Evolutionary conservation across 139 green algal species (phyloP), one percentile per base, ranked within the genome.

Genomic region (Asterochloris erici): DNA sequence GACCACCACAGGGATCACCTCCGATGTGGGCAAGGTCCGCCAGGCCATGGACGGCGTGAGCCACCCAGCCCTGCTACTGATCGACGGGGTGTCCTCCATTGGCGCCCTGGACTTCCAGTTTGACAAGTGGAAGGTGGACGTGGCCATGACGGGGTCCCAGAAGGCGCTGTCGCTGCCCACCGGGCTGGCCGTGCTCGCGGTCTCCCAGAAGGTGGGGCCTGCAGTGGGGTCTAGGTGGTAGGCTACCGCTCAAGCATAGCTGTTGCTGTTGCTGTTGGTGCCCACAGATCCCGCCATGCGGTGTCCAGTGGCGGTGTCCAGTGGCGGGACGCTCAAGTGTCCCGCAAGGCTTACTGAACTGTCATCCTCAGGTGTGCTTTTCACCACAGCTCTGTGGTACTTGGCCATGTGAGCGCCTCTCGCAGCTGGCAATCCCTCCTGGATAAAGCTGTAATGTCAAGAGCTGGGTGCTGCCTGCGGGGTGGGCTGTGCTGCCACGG

Each of bases 91-190:
- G 26, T 97, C 91, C 15, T 98, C 92, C 63, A 98, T 99, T 79
- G 96, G 96, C 19, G 96, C 92, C 11, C 91, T 98, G 28, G 88
- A 96, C 68, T 99, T 99, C 88, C 82, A 93, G 71, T 93, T 99
- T 79, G 96, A 99, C 85, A 88, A 98, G 27, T 99, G 96, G 96
- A 78, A 92, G 21, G 96, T 99, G 27, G 96, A 99, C 87, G 91
- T 98, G 66, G 96, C 96, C 23, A 92, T 99, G 27, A 99, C 96
- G 19, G 96, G 96, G 54, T 95, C 88, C 13, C 96, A 99, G 88
- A 99, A 99, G 89, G 96, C 96, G 60, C 91, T 99, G 64, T 97
- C 92, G 27, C 85, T 99, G 87, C 96, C 96, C 47, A 99, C 96
- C 0, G 96, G 96, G 74, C 89, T 99, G 14, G 94, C 85, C 12